Conservation (phyloP, 306 rosid genomes). For the Glycine soja region DNA sequence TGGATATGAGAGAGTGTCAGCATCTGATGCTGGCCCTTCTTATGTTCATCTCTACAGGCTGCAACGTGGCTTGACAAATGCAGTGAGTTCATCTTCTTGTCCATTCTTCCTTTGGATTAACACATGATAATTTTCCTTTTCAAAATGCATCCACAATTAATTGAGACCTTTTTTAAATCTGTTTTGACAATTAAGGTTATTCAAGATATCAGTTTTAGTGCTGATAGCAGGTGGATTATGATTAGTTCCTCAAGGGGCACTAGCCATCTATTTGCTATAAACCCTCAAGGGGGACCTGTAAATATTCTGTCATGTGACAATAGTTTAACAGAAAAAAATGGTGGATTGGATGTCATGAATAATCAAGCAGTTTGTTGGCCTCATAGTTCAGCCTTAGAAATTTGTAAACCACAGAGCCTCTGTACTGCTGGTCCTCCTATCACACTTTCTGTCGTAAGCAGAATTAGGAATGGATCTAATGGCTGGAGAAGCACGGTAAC, state of each 20-base stretch:
- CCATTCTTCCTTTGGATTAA: not conserved
- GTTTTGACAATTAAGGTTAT: slow-evolving; percentile 64
- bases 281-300: slow-evolving; percentile 72
- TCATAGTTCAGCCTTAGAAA: slow-evolving; percentile 51
- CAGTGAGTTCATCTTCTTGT: slow-evolving; percentile 56
- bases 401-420: slow-evolving; percentile 52
- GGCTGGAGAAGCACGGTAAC: slow-evolving; percentile 79
- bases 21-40: slow-evolving; percentile 52
- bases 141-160: not conserved
- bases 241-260: slow-evolving; percentile 91
- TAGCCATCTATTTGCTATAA: slow-evolving; percentile 82
- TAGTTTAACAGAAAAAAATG: slow-evolving; percentile 51
- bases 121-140: not conserved
- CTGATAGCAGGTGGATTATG: slow-evolving; percentile 88
- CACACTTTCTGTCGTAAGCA: slow-evolving; percentile 71
- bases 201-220: slow-evolving; percentile 85
- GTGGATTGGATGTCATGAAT: slow-evolving; percentile 50
- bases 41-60: slow-evolving; percentile 76
- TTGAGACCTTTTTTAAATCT: not conserved
- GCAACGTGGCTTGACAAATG: slow-evolving; percentile 88
- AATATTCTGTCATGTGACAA: slow-evolving; percentile 56
- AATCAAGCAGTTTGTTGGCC: slow-evolving; percentile 52
- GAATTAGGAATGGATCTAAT: slow-evolving; percentile 74
- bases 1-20: slow-evolving; percentile 50
- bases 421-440: slow-evolving; percentile 58